Evolutionary conservation across 2,329 filamentous ascomycete species (phyloP).

Genomic region (Boeremia lycopersici): DNA sequence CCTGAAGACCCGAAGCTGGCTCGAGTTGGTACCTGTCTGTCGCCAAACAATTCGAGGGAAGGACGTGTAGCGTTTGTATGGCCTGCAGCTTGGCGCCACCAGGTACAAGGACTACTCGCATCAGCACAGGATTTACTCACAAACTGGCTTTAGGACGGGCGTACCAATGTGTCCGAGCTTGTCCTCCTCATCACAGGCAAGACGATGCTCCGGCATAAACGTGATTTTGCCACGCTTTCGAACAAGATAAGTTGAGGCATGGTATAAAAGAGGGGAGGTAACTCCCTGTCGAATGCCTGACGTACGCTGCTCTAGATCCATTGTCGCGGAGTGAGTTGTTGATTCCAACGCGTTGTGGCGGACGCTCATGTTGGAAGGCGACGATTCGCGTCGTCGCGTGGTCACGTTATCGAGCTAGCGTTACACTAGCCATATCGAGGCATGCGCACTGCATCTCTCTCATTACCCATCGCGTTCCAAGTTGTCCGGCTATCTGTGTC

Average conservation of each 20-base stretch:
- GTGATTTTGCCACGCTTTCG: not conserved
- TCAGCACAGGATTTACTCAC: not conserved
- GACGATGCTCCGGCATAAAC: conserved; percentile 2
- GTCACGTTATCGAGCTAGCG: not conserved
- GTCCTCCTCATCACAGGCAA: not conserved
- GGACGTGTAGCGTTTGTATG: conserved; percentile 26
- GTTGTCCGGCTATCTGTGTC: not conserved
- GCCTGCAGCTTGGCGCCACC: conserved; percentile 38
- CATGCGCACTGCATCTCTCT: not conserved
- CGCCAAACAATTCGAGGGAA: conserved; percentile 16
- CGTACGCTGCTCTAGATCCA: conserved; percentile 6
- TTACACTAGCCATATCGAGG: not conserved
- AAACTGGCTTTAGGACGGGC: not conserved
- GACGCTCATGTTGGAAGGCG: not conserved
- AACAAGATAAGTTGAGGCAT: not conserved
- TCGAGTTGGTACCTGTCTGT: conserved; percentile 29
- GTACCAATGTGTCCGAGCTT: conserved; percentile 29
- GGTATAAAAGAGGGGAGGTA: not conserved
- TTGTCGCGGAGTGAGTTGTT: conserved; percentile 4
- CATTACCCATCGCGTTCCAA: not conserved
- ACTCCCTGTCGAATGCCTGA: not conserved
- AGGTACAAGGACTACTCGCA: conserved; percentile 21
- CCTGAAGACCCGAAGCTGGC: conserved; percentile 13
- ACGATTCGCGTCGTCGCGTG: conserved; percentile 22
- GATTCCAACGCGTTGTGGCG: conserved; percentile 23